Evolutionary conservation across 306 rosid species (phyloP).

Genomic region (Luffa aegyptiaca): DNA sequence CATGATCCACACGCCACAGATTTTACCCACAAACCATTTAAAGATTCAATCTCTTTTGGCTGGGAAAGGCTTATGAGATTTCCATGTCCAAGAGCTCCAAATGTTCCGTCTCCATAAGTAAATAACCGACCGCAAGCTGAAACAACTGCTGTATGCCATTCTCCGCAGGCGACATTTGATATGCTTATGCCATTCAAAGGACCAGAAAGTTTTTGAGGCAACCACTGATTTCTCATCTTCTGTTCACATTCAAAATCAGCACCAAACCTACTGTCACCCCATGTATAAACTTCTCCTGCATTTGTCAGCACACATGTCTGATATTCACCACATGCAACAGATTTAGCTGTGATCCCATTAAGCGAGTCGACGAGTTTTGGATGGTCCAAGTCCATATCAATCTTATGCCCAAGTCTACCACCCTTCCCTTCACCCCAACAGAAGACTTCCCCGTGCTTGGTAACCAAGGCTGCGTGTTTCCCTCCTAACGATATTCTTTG

Average conservation of each 20-base stretch:
- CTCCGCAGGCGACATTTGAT: slow-evolving; percentile 64
- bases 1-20: slow-evolving; percentile 86
- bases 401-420: slow-evolving; percentile 66
- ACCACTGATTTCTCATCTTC: slow-evolving; percentile 47
- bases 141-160: slow-evolving; percentile 75
- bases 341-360: slow-evolving; percentile 33
- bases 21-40: slow-evolving; percentile 48
- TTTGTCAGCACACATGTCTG: slow-evolving; percentile 71
- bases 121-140: slow-evolving; percentile 55
- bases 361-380: slow-evolving; percentile 70
- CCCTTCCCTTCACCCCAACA: slow-evolving; percentile 77
- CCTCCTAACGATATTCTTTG: slow-evolving; percentile 59
- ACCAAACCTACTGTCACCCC: slow-evolving; percentile 55
- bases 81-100: slow-evolving; percentile 86
- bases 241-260: slow-evolving; percentile 27
- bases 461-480: slow-evolving; percentile 70
- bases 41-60: slow-evolving; percentile 73
- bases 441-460: slow-evolving; percentile 77
- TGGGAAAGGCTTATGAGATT: slow-evolving; percentile 34
- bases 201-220: slow-evolving; percentile 48
- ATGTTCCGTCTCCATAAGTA: slow-evolving; percentile 83
- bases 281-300: slow-evolving; percentile 56
- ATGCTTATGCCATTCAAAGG: slow-evolving; percentile 44
- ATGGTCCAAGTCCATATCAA: slow-evolving; percentile 41
- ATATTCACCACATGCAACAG: slow-evolving; percentile 61